These are phyloP conservation scores for Chrysanthemum lavandulifolium DNA, from an alignment of 129 eudicot genomes.

Conservation along the genomic window DNA sequence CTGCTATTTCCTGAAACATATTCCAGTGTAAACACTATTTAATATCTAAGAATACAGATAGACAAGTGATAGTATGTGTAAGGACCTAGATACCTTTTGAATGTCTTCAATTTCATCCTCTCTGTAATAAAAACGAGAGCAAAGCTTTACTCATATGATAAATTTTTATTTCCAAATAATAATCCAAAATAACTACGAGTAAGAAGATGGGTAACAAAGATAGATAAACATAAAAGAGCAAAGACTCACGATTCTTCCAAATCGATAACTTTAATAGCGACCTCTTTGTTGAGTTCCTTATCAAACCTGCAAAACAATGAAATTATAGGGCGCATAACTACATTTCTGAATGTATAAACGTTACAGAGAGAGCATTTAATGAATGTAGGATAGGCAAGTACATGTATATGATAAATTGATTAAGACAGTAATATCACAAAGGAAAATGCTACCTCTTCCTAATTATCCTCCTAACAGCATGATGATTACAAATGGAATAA, in stretches of 20 bases:
- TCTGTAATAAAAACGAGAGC: slow-evolving; percentile 43
- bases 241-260: slow-evolving; percentile 96
- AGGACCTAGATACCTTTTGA: slow-evolving; percentile 61
- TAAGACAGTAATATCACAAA: background rate
- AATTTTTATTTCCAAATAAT: slow-evolving; percentile 3
- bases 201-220: background rate
- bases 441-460: too few relatives aligned
- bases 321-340: background rate
- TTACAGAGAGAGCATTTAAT: background rate
- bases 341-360: background rate
- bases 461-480: too few relatives aligned
- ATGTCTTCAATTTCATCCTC: slow-evolving; percentile 99
- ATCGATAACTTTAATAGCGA: slow-evolving; percentile 96
- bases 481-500: too few relatives aligned
- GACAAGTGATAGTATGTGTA: background rate
- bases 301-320: slow-evolving; percentile 71
- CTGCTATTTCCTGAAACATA: slow-evolving; percentile 87
- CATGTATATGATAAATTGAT: background rate
- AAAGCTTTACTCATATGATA: background rate
- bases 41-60: slow-evolving; percentile 10
- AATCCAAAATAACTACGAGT: background rate
- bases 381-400: background rate
- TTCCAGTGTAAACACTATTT: background rate
- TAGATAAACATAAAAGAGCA: slow-evolving; percentile 11
- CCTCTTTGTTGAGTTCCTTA: slow-evolving; percentile 77